Percentiles rank a stretch among this genome's conserved stretches.
Conservation (phyloP, 2,329 filamentous ascomycete genomes). For the Nannizzia gypsea region DNA sequence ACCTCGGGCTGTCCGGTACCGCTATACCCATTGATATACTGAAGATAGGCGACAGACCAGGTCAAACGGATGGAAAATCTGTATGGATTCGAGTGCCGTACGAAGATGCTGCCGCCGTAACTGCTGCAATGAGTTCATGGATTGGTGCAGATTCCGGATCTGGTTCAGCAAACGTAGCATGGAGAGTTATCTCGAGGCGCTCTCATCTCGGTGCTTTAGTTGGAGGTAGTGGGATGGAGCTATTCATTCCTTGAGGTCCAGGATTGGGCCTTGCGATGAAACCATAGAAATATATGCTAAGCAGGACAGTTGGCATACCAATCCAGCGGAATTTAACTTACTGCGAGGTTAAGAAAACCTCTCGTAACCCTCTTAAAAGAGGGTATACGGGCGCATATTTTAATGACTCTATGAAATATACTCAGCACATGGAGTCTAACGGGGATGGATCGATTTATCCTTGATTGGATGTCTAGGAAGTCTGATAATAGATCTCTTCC, state of each 20-base stretch:
- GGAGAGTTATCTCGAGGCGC: constrained; percentile 29
- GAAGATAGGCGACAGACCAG: constrained; percentile 22
- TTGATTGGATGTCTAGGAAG: too few species aligned
- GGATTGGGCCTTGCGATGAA: background rate
- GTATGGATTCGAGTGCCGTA: constrained; percentile 36
- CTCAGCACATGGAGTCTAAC: too few species aligned
- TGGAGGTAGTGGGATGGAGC: constrained; percentile 24
- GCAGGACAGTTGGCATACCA: too few species aligned
- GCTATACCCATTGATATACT: constrained; percentile 39
- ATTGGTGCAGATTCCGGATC: constrained; percentile 22
- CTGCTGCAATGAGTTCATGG: constrained; percentile 38
- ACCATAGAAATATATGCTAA: background rate
- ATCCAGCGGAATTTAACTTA: too few species aligned
- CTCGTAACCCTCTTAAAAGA: too few species aligned
- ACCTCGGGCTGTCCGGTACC: constrained; percentile 36
- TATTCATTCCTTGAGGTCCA: constrained; percentile 23
- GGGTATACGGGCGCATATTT: too few species aligned
- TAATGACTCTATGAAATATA: too few species aligned
- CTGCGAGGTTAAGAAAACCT: too few species aligned
- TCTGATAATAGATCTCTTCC: background rate
- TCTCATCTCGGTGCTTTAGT: constrained; percentile 27
- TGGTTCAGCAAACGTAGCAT: constrained; percentile 21
- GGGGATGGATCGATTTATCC: too few species aligned
- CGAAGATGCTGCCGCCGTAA: constrained; percentile 34
- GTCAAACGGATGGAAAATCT: constrained; percentile 9